A percentile compares a stretch with the other conserved stretches of the same genome.
Conservation (phyloP, 129 eudicot species). For the Helichrysum umbraculigerum region DNA sequence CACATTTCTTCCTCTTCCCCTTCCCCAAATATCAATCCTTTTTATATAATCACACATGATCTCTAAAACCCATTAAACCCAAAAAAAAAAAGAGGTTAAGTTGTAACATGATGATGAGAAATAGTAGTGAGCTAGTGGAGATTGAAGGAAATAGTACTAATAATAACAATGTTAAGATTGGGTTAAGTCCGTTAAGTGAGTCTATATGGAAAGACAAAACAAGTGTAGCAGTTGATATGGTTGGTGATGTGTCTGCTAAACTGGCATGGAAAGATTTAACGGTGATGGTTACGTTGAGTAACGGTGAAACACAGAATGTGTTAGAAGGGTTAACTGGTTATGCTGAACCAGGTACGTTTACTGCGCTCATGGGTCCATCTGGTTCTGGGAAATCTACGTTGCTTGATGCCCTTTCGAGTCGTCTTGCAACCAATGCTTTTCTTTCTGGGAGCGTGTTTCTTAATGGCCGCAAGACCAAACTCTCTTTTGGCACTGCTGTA, state of each 20-base stretch:
- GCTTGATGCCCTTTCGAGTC: conserved; percentile 90
- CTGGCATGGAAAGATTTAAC: conserved; percentile 93
- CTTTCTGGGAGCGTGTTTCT: conserved; percentile 74
- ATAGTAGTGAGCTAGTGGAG: conserved; percentile 56
- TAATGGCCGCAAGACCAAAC: conserved; percentile 88
- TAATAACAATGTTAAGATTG: conserved; percentile 39
- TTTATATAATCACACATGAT: background rate
- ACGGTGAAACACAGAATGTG: conserved; percentile 88
- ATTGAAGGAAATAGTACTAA: conserved; percentile 51
- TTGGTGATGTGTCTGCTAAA: conserved; percentile 93
- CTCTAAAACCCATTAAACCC: background rate
- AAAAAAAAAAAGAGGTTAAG: background rate
- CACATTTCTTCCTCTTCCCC: conserved; percentile 38
- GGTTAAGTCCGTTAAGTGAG: conserved; percentile 87
- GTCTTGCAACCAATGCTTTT: conserved; percentile 90
- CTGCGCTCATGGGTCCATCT: conserved; percentile 98
- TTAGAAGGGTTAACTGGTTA: conserved; percentile 77
- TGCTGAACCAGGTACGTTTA: conserved; percentile 93
- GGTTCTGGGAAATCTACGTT: conserved; percentile 97
- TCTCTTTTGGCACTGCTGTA: conserved; percentile 93
- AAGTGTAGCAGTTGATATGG: conserved; percentile 33
- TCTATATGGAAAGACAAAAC: conserved; percentile 76
- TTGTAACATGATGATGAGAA: conserved; percentile 31
- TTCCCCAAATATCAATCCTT: conserved; percentile 1
- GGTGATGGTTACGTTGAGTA: conserved; percentile 80